A percentile compares a stretch with the other conserved stretches of the same genome.
Conservation (phyloP, 2,329 filamentous ascomycete species). For the Hirsutella minnesotensis region DNA sequence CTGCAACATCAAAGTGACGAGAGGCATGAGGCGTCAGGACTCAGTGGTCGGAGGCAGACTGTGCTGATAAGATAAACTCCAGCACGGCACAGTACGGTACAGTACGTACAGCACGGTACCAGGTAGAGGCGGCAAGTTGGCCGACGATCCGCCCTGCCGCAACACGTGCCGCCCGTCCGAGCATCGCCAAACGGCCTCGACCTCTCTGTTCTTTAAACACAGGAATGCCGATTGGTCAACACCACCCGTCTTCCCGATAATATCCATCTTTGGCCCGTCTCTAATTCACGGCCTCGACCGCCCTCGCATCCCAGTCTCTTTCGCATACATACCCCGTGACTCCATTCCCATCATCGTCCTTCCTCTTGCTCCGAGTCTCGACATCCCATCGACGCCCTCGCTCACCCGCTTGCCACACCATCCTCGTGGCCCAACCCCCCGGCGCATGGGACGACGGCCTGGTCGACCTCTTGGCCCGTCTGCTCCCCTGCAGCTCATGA, state of each 20-base stretch:
- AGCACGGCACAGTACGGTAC: too few relatives aligned
- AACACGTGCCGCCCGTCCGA: neutral
- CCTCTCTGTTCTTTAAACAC: too few relatives aligned
- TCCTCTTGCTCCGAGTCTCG: neutral
- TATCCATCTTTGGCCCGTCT: too few relatives aligned
- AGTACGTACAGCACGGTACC: too few relatives aligned
- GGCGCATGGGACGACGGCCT: constrained; percentile 1
- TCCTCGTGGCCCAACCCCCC: neutral
- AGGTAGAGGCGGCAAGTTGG: too few relatives aligned
- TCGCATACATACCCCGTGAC: neutral
- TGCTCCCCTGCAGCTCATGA: constrained; percentile 4
- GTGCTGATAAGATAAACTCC: neutral
- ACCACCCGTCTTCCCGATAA: too few relatives aligned
- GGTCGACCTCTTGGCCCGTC: neutral
- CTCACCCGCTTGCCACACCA: neutral
- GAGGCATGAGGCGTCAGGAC: neutral
- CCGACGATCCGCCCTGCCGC: neutral
- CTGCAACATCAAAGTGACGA: too few relatives aligned
- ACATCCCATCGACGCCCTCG: neutral
- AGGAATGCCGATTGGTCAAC: too few relatives aligned
- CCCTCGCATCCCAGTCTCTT: too few relatives aligned
- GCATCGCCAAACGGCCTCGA: too few relatives aligned
- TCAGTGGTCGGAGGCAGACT: neutral
- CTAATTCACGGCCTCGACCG: too few relatives aligned
- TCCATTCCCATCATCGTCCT: neutral